Conservation (phyloP, 768 basidiomycete species). For the Rhodotorula taiwanensis region DNA sequence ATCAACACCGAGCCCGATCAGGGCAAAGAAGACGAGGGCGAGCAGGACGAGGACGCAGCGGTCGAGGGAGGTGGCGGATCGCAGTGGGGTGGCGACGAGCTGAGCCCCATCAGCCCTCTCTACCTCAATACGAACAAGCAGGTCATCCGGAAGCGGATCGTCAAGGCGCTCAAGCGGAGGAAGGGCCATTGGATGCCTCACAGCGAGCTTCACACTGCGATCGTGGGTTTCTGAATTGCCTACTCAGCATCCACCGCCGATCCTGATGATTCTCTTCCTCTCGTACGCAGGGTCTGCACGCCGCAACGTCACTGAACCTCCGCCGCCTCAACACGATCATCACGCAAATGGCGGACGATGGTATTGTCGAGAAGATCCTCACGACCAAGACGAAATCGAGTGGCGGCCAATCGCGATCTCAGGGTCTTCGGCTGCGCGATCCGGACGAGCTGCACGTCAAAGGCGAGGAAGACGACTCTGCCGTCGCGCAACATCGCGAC, state of each 20-base stretch:
- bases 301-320: conserved; percentile 66
- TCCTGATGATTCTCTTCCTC: neutral
- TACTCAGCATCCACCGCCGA: too few species aligned
- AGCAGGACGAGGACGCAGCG: conserved; percentile 38
- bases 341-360: conserved; percentile 62
- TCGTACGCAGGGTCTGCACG: conserved; percentile 43
- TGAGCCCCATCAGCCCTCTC: conserved; percentile 38
- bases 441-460: conserved; percentile 46
- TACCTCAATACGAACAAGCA: conserved; percentile 40
- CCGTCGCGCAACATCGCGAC: neutral
- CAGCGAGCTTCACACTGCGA: conserved; percentile 65
- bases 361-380: conserved; percentile 65
- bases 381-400: conserved; percentile 52
- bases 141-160: conserved; percentile 62
- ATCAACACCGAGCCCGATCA: conserved; percentile 17
- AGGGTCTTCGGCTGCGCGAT: conserved; percentile 2
- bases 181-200: conserved; percentile 65
- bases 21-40: conserved; percentile 43
- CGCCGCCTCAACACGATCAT: conserved; percentile 72
- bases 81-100: conserved; percentile 24
- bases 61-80: neutral
- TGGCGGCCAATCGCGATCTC: neutral
- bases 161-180: conserved; percentile 64
- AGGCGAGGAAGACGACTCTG: conserved; percentile 45
- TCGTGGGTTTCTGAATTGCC: too few species aligned